Percentiles rank a stretch among this genome's conserved stretches.
phyloP scores from a whole-genome alignment of 164 flowering plant species.

The Berberis vulgaris region DNA sequence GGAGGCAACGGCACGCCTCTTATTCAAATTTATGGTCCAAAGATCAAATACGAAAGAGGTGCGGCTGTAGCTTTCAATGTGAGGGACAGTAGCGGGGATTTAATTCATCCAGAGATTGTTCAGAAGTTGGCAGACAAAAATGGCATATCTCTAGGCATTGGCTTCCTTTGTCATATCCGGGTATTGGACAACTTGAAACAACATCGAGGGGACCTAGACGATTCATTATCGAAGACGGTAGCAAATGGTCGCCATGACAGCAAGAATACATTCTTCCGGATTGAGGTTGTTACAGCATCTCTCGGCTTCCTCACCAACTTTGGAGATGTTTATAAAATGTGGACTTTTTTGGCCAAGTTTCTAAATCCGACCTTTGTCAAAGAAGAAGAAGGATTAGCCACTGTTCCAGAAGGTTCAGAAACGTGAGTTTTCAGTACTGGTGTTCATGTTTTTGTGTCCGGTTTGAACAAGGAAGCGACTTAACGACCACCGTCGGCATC shows the following conservation, averaged over 20 bases:
- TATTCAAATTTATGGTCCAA: conserved; percentile 73
- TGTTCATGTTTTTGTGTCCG: conserved; percentile 3
- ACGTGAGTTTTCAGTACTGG: conserved; percentile 15
- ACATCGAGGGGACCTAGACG: conserved; percentile 20
- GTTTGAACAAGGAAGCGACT: background rate
- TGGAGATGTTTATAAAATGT: conserved; percentile 56
- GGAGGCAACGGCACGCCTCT: conserved; percentile 26
- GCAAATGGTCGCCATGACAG: conserved; percentile 27
- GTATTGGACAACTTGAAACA: conserved; percentile 24
- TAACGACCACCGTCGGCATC: background rate
- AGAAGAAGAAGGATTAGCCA: conserved; percentile 31
- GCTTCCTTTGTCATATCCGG: conserved; percentile 45
- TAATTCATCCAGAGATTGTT: conserved; percentile 52
- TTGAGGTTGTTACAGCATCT: conserved; percentile 63
- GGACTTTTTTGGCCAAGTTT: conserved; percentile 60
- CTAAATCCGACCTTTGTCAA: conserved; percentile 39
- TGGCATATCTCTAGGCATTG: conserved; percentile 51
- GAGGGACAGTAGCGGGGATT: conserved; percentile 36
- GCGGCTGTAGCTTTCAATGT: conserved; percentile 72
- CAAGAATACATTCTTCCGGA: conserved; percentile 30
- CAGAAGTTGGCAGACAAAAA: conserved; percentile 62
- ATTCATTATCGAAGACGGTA: conserved; percentile 24
- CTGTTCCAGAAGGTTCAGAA: conserved; percentile 47
- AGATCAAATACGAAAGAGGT: conserved; percentile 58
- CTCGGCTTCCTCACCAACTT: conserved; percentile 58